Evolutionary conservation across 2,329 filamentous ascomycete species (phyloP).

Genomic region (Aureobasidium sp.): DNA sequence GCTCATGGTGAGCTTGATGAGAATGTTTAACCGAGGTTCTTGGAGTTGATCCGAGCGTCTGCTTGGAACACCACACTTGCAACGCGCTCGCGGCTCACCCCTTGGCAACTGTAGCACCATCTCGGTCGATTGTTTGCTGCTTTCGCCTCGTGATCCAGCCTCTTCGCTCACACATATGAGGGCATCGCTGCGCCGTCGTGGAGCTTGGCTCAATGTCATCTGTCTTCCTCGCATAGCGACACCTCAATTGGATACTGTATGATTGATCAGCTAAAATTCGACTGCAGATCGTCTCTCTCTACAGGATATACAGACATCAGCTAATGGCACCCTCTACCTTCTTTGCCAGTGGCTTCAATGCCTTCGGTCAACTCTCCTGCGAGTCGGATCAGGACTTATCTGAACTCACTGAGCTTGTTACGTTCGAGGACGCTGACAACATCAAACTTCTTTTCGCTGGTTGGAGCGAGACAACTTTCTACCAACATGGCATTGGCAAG

Average conservation of each 20-base stretch:
- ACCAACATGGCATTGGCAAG: constrained; percentile 11
- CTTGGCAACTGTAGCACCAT: constrained; percentile 4
- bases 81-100: neutral
- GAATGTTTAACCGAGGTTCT: neutral
- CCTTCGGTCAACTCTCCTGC: neutral
- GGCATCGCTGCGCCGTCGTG: neutral
- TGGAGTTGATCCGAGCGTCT: neutral
- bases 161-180: neutral
- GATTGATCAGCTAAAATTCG: neutral
- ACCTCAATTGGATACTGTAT: too few relatives aligned
- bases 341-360: constrained; percentile 13
- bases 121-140: neutral
- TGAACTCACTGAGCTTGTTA: neutral
- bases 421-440: neutral
- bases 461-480: constrained; percentile 26
- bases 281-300: neutral
- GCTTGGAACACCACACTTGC: neutral
- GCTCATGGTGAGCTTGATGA: neutral
- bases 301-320: neutral
- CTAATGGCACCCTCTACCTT: neutral
- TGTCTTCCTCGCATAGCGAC: neutral
- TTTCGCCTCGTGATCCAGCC: neutral
- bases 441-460: constrained; percentile 23
- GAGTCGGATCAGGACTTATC: neutral
- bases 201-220: neutral